Percentiles rank a stretch among this genome's conserved stretches.
These are phyloP conservation scores for Diaporthe sp. DNA, from an alignment of 2,329 filamentous ascomycete species.

Conservation along the genomic window DNA sequence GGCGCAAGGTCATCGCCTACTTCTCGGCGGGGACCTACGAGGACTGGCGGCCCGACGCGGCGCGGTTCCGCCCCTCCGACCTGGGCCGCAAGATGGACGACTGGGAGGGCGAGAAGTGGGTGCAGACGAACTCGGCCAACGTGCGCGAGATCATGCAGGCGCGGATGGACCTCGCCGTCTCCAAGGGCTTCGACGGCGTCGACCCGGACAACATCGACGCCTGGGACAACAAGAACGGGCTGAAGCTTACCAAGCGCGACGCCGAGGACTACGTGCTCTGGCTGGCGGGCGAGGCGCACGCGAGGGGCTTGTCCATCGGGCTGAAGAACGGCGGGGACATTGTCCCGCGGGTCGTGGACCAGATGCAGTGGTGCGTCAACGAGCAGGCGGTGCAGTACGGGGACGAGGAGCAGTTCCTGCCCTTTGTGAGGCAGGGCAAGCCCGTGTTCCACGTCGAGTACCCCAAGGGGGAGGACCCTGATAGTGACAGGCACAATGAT, in stretches of 20 bases:
- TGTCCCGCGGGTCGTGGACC: slow-evolving; percentile 51
- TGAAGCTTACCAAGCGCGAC: slow-evolving; percentile 63
- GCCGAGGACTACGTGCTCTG: slow-evolving; percentile 65
- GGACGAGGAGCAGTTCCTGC: slow-evolving; percentile 64
- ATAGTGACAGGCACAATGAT: slow-evolving; percentile 38
- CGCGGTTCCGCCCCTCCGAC: slow-evolving; percentile 61
- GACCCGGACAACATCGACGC: slow-evolving; percentile 73
- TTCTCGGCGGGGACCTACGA: slow-evolving; percentile 74
- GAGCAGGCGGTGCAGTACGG: slow-evolving; percentile 69
- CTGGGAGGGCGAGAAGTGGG: slow-evolving; percentile 71
- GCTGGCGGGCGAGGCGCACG: slow-evolving; percentile 61
- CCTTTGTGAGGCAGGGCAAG: slow-evolving; percentile 66
- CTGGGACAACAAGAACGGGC: slow-evolving; percentile 67
- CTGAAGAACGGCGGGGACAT: slow-evolving; percentile 70
- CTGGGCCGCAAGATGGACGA: slow-evolving; percentile 65
- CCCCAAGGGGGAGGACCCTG: slow-evolving; percentile 55
- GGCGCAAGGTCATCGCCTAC: slow-evolving; percentile 72
- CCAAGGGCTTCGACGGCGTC: slow-evolving; percentile 70
- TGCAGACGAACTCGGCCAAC: slow-evolving; percentile 62
- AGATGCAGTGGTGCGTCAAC: slow-evolving; percentile 69
- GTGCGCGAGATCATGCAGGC: slow-evolving; percentile 67
- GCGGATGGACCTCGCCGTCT: slow-evolving; percentile 63
- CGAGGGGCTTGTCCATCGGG: slow-evolving; percentile 63
- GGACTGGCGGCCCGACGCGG: slow-evolving; percentile 64
- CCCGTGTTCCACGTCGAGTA: slow-evolving; percentile 76